Conservation (phyloP, 139 green algal genomes). For the Chlorella ohadii region DNA sequence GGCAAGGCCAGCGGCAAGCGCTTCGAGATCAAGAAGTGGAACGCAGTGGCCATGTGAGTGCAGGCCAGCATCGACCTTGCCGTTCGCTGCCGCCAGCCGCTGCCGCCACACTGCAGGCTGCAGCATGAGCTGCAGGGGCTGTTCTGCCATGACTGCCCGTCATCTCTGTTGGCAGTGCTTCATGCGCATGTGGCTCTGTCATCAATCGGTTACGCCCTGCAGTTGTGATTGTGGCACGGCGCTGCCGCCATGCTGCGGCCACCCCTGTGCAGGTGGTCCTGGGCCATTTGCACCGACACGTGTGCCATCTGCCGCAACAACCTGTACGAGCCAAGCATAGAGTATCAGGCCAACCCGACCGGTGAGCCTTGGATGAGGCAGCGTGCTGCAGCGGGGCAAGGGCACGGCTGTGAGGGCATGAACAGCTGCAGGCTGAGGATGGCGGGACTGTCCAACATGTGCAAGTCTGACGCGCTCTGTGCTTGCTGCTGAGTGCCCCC, state of each 20-base stretch:
- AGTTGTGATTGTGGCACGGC: no score
- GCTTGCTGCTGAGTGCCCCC: no score
- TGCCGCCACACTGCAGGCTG: background rate
- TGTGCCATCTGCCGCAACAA: constrained; percentile 99
- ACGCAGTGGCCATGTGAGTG: constrained; percentile 93
- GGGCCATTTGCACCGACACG: constrained; percentile 97
- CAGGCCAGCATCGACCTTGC: background rate
- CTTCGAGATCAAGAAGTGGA: constrained; percentile 99
- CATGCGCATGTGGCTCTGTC: no score
- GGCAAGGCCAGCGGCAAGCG: constrained; percentile 55
- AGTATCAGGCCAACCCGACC: constrained; percentile 98
- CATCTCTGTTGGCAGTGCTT: no score
- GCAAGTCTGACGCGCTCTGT: no score
- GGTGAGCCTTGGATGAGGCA: constrained; percentile 47
- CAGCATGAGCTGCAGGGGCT: background rate
- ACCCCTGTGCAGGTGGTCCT: constrained; percentile 69
- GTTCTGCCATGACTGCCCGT: no score
- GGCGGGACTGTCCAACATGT: no score
- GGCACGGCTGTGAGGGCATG: no score
- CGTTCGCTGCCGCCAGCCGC: background rate
- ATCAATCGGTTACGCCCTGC: no score
- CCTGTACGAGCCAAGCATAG: constrained; percentile 97
- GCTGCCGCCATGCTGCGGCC: no score
- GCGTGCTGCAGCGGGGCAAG: no score
- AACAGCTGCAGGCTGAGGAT: no score